Evolutionary conservation across 331 rosid species (phyloP).

Genomic region (Quercus phellos): DNA sequence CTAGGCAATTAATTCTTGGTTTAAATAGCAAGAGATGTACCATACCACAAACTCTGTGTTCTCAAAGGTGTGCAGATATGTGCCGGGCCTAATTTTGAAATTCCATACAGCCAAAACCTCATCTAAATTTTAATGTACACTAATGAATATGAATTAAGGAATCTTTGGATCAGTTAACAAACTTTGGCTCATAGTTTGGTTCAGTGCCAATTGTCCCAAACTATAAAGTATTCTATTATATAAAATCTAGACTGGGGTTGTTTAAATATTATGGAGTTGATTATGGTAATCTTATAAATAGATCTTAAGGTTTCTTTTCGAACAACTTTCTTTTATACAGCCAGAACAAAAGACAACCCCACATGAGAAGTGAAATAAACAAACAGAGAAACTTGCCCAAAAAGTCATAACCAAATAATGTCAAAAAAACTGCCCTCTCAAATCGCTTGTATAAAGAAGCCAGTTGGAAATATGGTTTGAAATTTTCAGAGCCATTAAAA

Average conservation of each 20-base stretch:
- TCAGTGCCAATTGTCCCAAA: slow-evolving; percentile 29
- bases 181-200: slow-evolving; percentile 28
- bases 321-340: slow-evolving; percentile 7
- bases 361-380: neutral
- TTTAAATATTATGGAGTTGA: slow-evolving; percentile 16
- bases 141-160: slow-evolving; percentile 5
- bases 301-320: slow-evolving; percentile 10
- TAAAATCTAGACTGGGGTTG: too few species aligned
- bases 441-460: slow-evolving; percentile 26
- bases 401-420: slow-evolving; percentile 38
- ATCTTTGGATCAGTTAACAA: slow-evolving; percentile 11
- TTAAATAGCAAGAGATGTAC: neutral
- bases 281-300: slow-evolving; percentile 5
- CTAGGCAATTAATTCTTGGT: too few species aligned
- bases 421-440: slow-evolving; percentile 22
- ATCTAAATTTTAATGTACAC: neutral
- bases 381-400: slow-evolving; percentile 20
- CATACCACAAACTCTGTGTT: too few species aligned
- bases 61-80: too few species aligned
- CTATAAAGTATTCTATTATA: slow-evolving; percentile 10
- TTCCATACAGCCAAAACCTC: neutral
- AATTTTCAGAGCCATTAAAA: slow-evolving; percentile 35
- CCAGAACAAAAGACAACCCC: slow-evolving; percentile 37
- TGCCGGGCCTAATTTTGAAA: neutral
- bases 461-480: slow-evolving; percentile 24